These are phyloP conservation scores for Lolium multiflorum DNA, from an alignment of 176 grass and related monocot species.

Conservation along the genomic window DNA sequence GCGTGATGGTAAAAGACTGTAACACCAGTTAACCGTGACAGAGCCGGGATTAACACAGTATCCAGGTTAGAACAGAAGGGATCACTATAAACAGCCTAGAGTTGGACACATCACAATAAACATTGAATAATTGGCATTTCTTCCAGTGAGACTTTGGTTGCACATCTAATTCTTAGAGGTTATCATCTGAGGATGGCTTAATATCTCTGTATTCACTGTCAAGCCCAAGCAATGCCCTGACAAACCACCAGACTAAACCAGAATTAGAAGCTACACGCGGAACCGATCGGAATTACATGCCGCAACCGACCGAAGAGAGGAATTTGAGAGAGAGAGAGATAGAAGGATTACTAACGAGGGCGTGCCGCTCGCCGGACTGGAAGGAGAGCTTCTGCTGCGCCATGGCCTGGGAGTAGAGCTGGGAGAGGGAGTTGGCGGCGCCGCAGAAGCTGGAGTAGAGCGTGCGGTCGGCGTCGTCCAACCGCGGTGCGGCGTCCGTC, in stretches of 20 bases:
- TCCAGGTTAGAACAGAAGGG: background rate
- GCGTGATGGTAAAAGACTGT: background rate
- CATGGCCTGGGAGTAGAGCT: conserved; percentile 83
- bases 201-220: conserved; percentile 13
- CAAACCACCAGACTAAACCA: background rate
- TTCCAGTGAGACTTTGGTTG: conserved; percentile 4
- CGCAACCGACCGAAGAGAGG: background rate
- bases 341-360: conserved; percentile 46
- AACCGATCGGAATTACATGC: background rate
- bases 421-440: conserved; percentile 84
- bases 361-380: conserved; percentile 81
- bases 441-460: conserved; percentile 77
- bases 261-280: background rate
- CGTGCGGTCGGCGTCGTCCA: conserved; percentile 85
- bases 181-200: background rate
- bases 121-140: conserved; percentile 17
- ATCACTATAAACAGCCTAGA: background rate
- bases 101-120: background rate
- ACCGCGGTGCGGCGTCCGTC: conserved; percentile 58
- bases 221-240: background rate
- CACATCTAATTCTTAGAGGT: background rate
- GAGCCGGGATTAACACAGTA: background rate
- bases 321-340: background rate
- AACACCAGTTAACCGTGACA: conserved; percentile 5
- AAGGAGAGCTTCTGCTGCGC: conserved; percentile 79